A percentile compares a stretch with the other conserved stretches of the same genome.
Conservation (phyloP, 495 filamentous ascomycete species). For the Neurospora intermedia region DNA sequence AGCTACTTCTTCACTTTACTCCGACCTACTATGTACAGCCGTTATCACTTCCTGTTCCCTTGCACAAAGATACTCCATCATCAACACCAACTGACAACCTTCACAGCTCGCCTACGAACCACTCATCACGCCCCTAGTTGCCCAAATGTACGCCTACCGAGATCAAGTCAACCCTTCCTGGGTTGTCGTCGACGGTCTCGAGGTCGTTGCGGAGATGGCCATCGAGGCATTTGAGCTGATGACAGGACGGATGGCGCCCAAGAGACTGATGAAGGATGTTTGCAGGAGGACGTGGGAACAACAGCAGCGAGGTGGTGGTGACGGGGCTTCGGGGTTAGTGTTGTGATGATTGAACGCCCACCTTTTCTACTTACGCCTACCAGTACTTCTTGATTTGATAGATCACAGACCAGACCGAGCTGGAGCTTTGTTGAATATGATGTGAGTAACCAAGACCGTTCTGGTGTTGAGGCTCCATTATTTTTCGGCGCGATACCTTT, state of each 20-base stretch:
- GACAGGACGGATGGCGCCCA: conserved; percentile 70
- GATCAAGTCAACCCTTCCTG: conserved; percentile 53
- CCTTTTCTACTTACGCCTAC: neutral
- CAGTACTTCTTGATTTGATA: neutral
- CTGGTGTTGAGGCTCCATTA: neutral
- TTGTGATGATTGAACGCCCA: neutral
- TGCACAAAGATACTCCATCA: too few relatives aligned
- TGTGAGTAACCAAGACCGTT: neutral
- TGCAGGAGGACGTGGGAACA: conserved; percentile 32
- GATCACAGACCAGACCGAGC: neutral
- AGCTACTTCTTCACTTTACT: neutral
- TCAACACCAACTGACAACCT: neutral
- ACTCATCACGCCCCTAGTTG: conserved; percentile 56
- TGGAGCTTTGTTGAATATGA: neutral
- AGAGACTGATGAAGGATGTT: conserved; percentile 54
- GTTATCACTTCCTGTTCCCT: too few relatives aligned
- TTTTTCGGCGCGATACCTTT: too few relatives aligned
- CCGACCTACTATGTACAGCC: too few relatives aligned
- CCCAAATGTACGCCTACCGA: conserved; percentile 47
- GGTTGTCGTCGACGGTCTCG: conserved; percentile 71
- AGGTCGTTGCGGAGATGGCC: conserved; percentile 70
- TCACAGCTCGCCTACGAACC: conserved; percentile 60
- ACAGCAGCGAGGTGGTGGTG: conserved; percentile 13
- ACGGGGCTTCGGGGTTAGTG: neutral
- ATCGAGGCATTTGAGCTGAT: conserved; percentile 78